Evolutionary conservation across 2,329 filamentous ascomycete species (phyloP).

Genomic region (Penicillium sp.): DNA sequence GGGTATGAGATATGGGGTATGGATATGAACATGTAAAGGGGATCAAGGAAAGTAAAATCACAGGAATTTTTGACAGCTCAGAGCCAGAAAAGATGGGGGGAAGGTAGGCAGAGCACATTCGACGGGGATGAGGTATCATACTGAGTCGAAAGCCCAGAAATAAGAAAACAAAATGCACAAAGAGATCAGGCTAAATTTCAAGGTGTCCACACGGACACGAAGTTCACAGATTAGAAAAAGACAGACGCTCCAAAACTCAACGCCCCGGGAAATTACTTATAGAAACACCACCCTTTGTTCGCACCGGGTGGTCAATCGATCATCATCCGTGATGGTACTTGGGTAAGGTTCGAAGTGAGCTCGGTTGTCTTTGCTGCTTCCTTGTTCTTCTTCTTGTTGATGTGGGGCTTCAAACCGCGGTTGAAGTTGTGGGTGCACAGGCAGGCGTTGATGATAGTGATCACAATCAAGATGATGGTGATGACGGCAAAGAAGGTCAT

Average conservation of each 20-base stretch:
- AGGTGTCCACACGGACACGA: constrained; percentile 39
- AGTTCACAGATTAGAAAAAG: constrained; percentile 31
- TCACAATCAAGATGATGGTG: constrained; percentile 81
- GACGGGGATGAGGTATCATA: constrained; percentile 34
- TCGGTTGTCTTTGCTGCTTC: constrained; percentile 51
- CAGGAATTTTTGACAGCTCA: constrained; percentile 18
- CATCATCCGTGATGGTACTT: constrained; percentile 46
- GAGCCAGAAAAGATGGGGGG: constrained; percentile 12
- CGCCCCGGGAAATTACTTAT: constrained; percentile 14
- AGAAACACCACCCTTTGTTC: constrained; percentile 9
- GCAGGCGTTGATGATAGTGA: constrained; percentile 83
- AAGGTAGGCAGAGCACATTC: constrained; percentile 16
- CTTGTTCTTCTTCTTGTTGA: constrained; percentile 60
- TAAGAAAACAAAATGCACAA: constrained; percentile 18
- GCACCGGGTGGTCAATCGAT: constrained; percentile 38
- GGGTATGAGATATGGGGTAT: constrained; percentile 10
- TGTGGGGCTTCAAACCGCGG: constrained; percentile 82
- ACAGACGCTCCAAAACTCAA: constrained; percentile 23
- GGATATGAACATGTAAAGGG: constrained; percentile 18
- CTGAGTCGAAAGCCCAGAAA: constrained; percentile 23
- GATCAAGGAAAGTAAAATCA: constrained; percentile 20
- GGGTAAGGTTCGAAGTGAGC: constrained; percentile 38
- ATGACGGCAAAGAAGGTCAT: constrained; percentile 93
- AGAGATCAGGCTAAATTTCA: constrained; percentile 32
- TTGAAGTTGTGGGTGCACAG: constrained; percentile 90